Percentiles rank a stretch among this genome's conserved stretches.
Conservation (phyloP, 371 early-diverging fungal genomes). For the Phascolomyces articulosus region DNA sequence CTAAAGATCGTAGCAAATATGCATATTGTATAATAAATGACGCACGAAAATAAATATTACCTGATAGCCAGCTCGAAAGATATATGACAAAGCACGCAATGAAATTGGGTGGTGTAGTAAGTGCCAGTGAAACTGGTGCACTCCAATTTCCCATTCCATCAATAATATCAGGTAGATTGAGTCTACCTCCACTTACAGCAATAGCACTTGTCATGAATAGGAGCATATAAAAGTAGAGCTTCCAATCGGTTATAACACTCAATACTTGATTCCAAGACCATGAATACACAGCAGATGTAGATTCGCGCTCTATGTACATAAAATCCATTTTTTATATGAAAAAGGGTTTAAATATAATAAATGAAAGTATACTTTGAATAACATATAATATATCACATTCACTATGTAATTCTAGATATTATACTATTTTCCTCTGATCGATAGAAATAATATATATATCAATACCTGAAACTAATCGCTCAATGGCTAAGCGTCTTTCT, state of each 20-base stretch:
- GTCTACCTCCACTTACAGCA: slow-evolving; percentile 34
- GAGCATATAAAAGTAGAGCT: slow-evolving; percentile 28
- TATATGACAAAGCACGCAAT: slow-evolving; percentile 20
- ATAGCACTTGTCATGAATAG: slow-evolving; percentile 32
- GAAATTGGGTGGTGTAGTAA: slow-evolving; percentile 39
- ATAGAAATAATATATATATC: background rate
- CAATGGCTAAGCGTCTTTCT: slow-evolving; percentile 47
- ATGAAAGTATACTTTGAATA: too few species aligned
- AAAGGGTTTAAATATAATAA: too few species aligned
- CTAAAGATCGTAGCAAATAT: too few species aligned
- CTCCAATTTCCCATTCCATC: slow-evolving; percentile 39
- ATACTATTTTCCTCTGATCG: too few species aligned
- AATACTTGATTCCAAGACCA: slow-evolving; percentile 41
- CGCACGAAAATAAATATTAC: too few species aligned
- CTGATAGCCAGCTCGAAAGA: slow-evolving; percentile 29
- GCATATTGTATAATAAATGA: too few species aligned
- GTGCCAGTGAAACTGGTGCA: slow-evolving; percentile 26
- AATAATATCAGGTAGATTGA: slow-evolving; percentile 38
- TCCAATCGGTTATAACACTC: slow-evolving; percentile 41
- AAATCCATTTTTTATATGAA: background rate
- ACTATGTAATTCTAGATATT: too few species aligned
- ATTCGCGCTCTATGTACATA: slow-evolving; percentile 27
- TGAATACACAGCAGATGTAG: slow-evolving; percentile 28
- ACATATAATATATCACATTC: too few species aligned
- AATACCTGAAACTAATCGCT: slow-evolving; percentile 43